Base-by-base conservation (phyloP, 805 yeast species). In the Saccharomycopsis fermentans region DNA sequence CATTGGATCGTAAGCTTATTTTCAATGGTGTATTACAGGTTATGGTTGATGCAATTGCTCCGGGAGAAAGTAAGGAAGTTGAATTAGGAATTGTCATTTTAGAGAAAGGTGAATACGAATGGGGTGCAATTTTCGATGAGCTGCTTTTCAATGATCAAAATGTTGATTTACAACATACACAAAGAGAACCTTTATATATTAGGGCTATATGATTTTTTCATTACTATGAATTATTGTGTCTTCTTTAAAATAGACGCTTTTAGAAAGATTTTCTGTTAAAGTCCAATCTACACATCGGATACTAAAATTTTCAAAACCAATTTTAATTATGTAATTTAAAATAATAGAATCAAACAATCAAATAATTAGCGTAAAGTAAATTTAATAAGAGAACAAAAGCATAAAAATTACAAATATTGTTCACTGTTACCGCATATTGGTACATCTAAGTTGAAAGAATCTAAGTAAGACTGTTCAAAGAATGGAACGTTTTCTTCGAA, bases 91-190 rank as follows among this genome's bases (percentile, higher is more conserved):
- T 84, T 54, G 77, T 84, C 19, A 79, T 89, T 4, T 71, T 91
- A 40, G 91, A 87, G 57, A 77, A 77, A 52, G 98, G 97, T 1
- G 84, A 81, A 54, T 90, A 84, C 67, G 94, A 88, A 68, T 84
- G 96, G 86, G 89, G 91, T 1, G 78, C 80, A 0, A 69, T 82
- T 14, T 74, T 82, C 62, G 87, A 83, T 57, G 80, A 77, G 58
- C 62, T 70, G 59, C 70, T 64, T 1, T 68, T 65, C 14, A 63
- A 61, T 40, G 55, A 55, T 26, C 29, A 55, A n/a, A 61, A 61
- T 21, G 63, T 60, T 1, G 76, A 70, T 21, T 65, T 68, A 9
- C 77, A 75, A 57, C 72, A 73, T 58, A 63, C 73, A 2, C 74
- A 73, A 55, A 65, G 77, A 37, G 72, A 68, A 34, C 78, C 76